phyloP scores from a whole-genome alignment of 495 filamentous ascomycete species.

The Xylaria cubensis region DNA sequence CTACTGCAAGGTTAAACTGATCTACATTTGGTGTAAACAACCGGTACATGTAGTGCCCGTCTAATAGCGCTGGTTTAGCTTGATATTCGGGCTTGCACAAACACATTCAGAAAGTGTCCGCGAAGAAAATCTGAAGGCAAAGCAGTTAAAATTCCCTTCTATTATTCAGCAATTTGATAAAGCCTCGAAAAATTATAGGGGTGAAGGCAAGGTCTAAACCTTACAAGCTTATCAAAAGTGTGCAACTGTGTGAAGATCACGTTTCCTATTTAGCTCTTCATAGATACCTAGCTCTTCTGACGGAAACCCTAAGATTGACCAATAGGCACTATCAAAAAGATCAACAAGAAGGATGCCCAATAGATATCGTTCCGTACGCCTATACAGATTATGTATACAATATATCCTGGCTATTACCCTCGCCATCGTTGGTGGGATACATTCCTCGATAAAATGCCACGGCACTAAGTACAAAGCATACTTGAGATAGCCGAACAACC shows the following conservation, averaged over 20 bases:
- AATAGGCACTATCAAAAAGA: constrained; percentile 6
- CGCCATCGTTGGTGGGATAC: not conserved
- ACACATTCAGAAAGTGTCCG: not conserved
- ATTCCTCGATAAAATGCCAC: not conserved
- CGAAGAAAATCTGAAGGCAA: not conserved
- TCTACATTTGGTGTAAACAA: not conserved
- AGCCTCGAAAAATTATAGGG: too few relatives aligned
- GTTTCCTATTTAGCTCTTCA: not conserved
- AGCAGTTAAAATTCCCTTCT: not conserved
- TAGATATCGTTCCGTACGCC: not conserved
- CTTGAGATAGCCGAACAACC: not conserved
- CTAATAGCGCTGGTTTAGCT: not conserved
- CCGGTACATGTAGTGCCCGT: constrained; percentile 19
- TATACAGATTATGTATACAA: not conserved
- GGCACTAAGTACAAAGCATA: not conserved
- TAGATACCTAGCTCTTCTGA: not conserved
- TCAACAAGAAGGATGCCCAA: not conserved
- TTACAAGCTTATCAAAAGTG: not conserved
- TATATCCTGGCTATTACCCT: not conserved
- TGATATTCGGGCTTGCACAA: not conserved
- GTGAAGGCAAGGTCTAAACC: not conserved
- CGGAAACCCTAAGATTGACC: not conserved
- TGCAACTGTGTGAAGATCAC: not conserved
- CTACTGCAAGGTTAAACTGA: not conserved
- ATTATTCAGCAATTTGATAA: not conserved